A percentile compares a stretch with the other conserved stretches of the same genome.
Evolutionary conservation across 352 stramenopile genomes (phyloP).

Genomic region (Peronospora belbahrii): DNA sequence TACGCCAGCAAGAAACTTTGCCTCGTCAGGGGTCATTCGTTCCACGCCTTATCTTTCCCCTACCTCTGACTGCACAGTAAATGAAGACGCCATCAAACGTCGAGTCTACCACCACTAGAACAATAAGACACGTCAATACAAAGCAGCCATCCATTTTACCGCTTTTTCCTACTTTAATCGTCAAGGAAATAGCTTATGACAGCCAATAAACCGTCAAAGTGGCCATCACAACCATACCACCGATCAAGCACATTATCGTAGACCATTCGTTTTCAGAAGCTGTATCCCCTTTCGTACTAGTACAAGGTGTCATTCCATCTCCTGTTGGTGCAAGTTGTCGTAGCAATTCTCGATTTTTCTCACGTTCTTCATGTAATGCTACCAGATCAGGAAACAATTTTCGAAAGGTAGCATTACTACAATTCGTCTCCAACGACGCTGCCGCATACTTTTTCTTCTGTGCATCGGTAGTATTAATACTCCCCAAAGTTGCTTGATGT

Average conservation of each 20-base stretch:
- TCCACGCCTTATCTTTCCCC: no score
- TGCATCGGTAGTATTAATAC: conserved; percentile 77
- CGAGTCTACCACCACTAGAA: background rate
- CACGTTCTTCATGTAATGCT: conserved; percentile 51
- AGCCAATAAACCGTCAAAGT: conserved; percentile 42
- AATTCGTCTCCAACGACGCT: conserved; percentile 78
- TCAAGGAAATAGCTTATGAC: conserved; percentile 21
- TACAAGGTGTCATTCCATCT: conserved; percentile 6
- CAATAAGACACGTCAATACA: no score
- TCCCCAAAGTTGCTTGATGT: conserved; percentile 81
- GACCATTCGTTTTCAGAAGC: conserved; percentile 20
- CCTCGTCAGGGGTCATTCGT: no score
- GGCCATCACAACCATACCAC: conserved; percentile 31
- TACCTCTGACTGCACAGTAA: no score
- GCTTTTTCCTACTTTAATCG: background rate
- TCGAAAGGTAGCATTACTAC: conserved; percentile 66
- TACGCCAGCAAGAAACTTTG: background rate
- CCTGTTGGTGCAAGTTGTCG: conserved; percentile 19
- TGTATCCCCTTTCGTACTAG: conserved; percentile 14
- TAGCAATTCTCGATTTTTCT: conserved; percentile 38
- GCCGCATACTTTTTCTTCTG: conserved; percentile 80
- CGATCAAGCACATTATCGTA: conserved; percentile 31
- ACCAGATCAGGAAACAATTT: conserved; percentile 88
- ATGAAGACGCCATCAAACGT: conserved; percentile 2
- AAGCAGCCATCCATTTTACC: conserved; percentile 7